Conservation (phyloP, 2,329 filamentous ascomycete species). For the Aspergillus persii region DNA sequence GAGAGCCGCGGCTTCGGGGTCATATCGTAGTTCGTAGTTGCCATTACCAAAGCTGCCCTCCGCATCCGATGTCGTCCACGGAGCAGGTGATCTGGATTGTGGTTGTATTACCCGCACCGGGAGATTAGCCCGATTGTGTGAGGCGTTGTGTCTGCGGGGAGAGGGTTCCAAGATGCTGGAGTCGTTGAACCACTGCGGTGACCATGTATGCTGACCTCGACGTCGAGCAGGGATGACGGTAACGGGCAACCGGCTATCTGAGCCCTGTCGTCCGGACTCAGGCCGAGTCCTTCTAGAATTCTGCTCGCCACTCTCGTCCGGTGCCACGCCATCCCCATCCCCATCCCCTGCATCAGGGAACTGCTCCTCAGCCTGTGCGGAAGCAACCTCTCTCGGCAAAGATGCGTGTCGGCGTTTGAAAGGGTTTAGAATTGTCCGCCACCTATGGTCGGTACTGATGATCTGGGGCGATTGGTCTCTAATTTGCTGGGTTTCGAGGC, state of each 20-base stretch:
- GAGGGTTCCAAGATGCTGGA: constrained; percentile 22
- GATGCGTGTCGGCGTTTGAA: constrained; percentile 59
- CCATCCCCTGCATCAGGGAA: constrained; percentile 13
- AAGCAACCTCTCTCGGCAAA: constrained; percentile 59
- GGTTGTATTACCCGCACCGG: constrained; percentile 61
- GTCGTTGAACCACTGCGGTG: constrained; percentile 40
- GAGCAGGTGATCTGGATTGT: constrained; percentile 52
- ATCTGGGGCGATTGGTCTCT: constrained; percentile 34
- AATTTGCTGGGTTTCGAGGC: constrained; percentile 20
- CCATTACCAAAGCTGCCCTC: constrained; percentile 21
- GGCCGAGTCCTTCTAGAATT: constrained; percentile 45
- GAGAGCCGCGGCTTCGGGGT: constrained; percentile 39
- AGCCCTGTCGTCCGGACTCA: constrained; percentile 35
- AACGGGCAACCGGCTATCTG: constrained; percentile 50
- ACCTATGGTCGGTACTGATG: constrained; percentile 36
- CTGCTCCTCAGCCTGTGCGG: constrained; percentile 50
- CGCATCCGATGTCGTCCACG: constrained; percentile 51
- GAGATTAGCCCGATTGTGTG: constrained; percentile 17
- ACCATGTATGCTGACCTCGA: constrained; percentile 55
- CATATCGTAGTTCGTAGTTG: constrained; percentile 36
- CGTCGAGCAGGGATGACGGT: constrained; percentile 62
- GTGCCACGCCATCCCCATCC: constrained; percentile 16
- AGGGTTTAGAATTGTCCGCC: constrained; percentile 54
- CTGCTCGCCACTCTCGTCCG: constrained; percentile 43
- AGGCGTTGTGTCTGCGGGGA: constrained; percentile 12